These are phyloP conservation scores for Thraustotheca clavata DNA, from an alignment of 352 stramenopile genomes.

Conservation along the genomic window DNA sequence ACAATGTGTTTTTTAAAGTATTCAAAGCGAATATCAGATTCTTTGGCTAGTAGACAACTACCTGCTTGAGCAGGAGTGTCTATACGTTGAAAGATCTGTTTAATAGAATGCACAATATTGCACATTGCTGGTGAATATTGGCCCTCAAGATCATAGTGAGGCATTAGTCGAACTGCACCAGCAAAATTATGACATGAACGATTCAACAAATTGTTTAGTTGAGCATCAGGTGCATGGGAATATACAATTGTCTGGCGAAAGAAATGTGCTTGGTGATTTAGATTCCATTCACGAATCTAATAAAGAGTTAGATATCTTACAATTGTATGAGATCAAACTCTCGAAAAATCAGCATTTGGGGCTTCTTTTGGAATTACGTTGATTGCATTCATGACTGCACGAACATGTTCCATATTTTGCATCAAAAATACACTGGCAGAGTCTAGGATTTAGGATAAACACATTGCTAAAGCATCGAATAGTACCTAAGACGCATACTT, in stretches of 20 bases:
- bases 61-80: slow-evolving; percentile 24
- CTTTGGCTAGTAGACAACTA: slow-evolving; percentile 20
- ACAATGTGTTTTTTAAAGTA: slow-evolving; percentile 79
- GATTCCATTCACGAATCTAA: slow-evolving; percentile 55
- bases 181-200: slow-evolving; percentile 49
- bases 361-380: slow-evolving; percentile 64
- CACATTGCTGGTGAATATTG: slow-evolving; percentile 34
- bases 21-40: slow-evolving; percentile 57
- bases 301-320: background rate
- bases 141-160: slow-evolving; percentile 33
- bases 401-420: slow-evolving; percentile 76
- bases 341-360: slow-evolving; percentile 60
- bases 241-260: slow-evolving; percentile 72
- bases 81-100: slow-evolving; percentile 77
- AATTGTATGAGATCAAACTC: slow-evolving; percentile 15
- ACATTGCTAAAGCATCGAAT: background rate
- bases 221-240: slow-evolving; percentile 46
- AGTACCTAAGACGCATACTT: slow-evolving; percentile 44
- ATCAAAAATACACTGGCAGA: slow-evolving; percentile 68
- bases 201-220: slow-evolving; percentile 47
- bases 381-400: slow-evolving; percentile 42
- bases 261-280: slow-evolving; percentile 53
- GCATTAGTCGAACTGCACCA: slow-evolving; percentile 45
- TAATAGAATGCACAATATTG: slow-evolving; percentile 54
- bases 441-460: slow-evolving; percentile 27